These are phyloP conservation scores for Amoeboaphelidium protococcarum DNA, from an alignment of 371 early-diverging fungal genomes.

Conservation along the genomic window DNA sequence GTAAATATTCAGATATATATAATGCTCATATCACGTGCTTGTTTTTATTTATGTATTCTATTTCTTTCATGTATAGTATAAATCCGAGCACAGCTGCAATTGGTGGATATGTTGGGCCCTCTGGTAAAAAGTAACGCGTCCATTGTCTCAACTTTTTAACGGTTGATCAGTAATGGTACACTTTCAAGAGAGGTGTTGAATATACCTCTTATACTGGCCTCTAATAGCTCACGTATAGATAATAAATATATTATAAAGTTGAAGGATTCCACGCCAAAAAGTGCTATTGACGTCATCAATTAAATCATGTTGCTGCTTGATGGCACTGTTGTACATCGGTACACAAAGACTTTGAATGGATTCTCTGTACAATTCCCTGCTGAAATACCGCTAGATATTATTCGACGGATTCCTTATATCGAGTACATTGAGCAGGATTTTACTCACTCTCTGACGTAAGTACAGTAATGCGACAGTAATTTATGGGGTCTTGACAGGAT, in stretches of 20 bases:
- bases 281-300: background rate
- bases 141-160: too few relatives aligned
- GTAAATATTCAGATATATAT: too few relatives aligned
- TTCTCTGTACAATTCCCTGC: background rate
- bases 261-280: background rate
- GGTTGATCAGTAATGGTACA: too few relatives aligned
- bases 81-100: too few relatives aligned
- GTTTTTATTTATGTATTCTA: too few relatives aligned
- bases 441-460: background rate
- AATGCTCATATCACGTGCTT: too few relatives aligned
- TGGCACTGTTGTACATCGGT: background rate
- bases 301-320: background rate
- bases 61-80: too few relatives aligned
- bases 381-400: background rate
- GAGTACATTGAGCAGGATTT: background rate
- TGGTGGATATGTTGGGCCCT: too few relatives aligned
- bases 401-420: slow-evolving; percentile 1
- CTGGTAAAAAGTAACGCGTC: too few relatives aligned
- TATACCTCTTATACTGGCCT: too few relatives aligned
- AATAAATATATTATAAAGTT: background rate
- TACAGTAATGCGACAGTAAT: background rate
- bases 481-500: background rate
- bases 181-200: too few relatives aligned
- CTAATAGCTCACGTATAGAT: too few relatives aligned
- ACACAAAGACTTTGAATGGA: background rate